Base-by-base conservation (phyloP, 352 stramenopile genomes). In the Phytophthora foliorum region DNA sequence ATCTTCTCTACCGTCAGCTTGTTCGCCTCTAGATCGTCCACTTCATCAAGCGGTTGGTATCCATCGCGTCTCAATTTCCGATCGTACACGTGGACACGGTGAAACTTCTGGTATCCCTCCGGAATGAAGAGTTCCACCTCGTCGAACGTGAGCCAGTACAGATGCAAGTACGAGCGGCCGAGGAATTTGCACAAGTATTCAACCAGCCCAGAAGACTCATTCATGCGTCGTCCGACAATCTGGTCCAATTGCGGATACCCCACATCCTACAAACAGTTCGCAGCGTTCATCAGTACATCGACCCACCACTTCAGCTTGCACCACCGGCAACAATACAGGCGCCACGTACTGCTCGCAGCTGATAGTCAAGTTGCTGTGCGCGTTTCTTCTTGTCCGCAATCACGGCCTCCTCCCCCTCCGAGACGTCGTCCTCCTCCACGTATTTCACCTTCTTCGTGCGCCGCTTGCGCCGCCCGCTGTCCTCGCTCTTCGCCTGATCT, bases 171-270 rank as follows among this genome's bases (percentile, higher is more conserved):
- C 36, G 91, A 97, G 4, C 90, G 85, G 10, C 87, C 86, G 13
- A 91, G 72, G 51, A 97, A 96, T 60, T 97, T 97, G 82, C 84
- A 93, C 71, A 96, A 60, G 44, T 96, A 97, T 66, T 97, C 89
- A 24, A 89, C 74, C 21, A 81, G 64, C 13, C 88, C 87, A 2
- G 71, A 93, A 7, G 80, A 80, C 48, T 84, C 77, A 66, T 95
- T 94, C 41, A 94, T 86, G 2, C 90, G 88, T 25, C 90, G 87
- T 31, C 90, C 90, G 4, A 95, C 82, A 66, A 97, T 94, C 60
- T 93, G 82, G 48, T 96, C 90, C 41, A 97, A 62, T 34, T 86
- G 64, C 5, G 86, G 88, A 38, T 93, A 92, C 3, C 76, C 78
- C 31, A 80, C 75, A 44, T 92, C 83, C 82, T 90, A 58, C n/a